Evolutionary conservation across 805 yeast genomes (phyloP).

Genomic region (Kodamaea lidongshanica): DNA sequence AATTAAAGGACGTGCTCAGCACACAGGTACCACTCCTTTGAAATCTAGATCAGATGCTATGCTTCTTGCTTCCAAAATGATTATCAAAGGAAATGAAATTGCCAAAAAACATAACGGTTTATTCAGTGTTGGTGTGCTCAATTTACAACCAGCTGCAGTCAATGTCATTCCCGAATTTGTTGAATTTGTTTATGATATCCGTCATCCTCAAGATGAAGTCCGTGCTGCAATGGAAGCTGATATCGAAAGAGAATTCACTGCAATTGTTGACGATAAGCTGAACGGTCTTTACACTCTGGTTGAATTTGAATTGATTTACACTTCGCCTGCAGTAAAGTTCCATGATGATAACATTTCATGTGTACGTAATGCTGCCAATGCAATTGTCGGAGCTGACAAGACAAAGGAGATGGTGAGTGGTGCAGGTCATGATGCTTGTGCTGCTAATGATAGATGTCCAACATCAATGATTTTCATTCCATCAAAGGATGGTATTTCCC

Average conservation of each 20-base stretch:
- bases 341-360: conserved; percentile 45
- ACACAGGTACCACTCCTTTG: conserved; percentile 71
- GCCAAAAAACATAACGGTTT: conserved; percentile 49
- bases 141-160: conserved; percentile 52
- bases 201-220: conserved; percentile 47
- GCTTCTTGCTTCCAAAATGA: conserved; percentile 52
- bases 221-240: conserved; percentile 33
- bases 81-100: conserved; percentile 48
- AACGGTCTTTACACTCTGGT: conserved; percentile 29
- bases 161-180: conserved; percentile 64
- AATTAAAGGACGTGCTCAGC: conserved; percentile 61
- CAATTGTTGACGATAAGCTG: conserved; percentile 23
- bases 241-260: conserved; percentile 30
- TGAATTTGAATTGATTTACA: conserved; percentile 39
- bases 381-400: conserved; percentile 38
- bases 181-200: conserved; percentile 52
- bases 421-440: conserved; percentile 71
- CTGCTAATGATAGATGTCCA: conserved; percentile 50
- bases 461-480: conserved; percentile 75
- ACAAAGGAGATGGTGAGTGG: conserved; percentile 52
- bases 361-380: conserved; percentile 47
- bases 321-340: conserved; percentile 54
- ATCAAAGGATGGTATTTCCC: conserved; percentile 58
- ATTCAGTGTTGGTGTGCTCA: conserved; percentile 54
- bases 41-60: conserved; percentile 55